These are phyloP conservation scores for Wilhelminamyces savonicus DNA, from an alignment of 805 yeast genomes.

Conservation along the genomic window DNA sequence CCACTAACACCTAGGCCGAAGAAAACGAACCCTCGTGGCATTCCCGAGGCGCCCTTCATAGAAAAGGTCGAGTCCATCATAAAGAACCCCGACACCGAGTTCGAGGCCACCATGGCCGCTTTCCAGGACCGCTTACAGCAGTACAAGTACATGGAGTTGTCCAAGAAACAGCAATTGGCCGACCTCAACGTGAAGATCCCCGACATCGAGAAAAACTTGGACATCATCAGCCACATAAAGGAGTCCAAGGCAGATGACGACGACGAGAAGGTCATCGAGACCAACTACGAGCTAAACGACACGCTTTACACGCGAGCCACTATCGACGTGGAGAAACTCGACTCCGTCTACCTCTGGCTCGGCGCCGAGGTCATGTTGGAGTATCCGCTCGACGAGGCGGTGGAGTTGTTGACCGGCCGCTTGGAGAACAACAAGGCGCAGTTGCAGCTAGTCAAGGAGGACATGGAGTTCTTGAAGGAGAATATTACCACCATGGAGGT, in stretches of 20 bases:
- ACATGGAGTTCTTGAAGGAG: slow-evolving; percentile 74
- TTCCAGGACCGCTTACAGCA: slow-evolving; percentile 87
- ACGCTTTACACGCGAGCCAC: slow-evolving; percentile 83
- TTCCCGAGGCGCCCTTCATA: slow-evolving; percentile 93
- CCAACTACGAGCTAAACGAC: slow-evolving; percentile 90
- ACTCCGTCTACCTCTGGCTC: slow-evolving; percentile 81
- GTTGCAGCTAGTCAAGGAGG: slow-evolving; percentile 65
- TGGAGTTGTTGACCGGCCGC: slow-evolving; percentile 56
- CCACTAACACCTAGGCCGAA: slow-evolving; percentile 37
- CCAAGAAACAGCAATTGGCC: slow-evolving; percentile 41
- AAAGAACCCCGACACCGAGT: slow-evolving; percentile 57
- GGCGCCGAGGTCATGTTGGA: slow-evolving; percentile 98
- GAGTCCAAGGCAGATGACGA: slow-evolving; percentile 34
- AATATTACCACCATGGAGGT: slow-evolving; percentile 98
- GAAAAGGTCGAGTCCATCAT: slow-evolving; percentile 74
- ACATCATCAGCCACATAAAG: slow-evolving; percentile 58
- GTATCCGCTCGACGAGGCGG: slow-evolving; percentile 86
- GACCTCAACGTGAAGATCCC: slow-evolving; percentile 72
- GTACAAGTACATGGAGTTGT: slow-evolving; percentile 79
- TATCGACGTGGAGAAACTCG: slow-evolving; percentile 49
- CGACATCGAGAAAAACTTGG: slow-evolving; percentile 83
- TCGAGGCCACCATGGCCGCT: slow-evolving; percentile 59
- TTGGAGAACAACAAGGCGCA: slow-evolving; percentile 57
- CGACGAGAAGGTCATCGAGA: slow-evolving; percentile 35
- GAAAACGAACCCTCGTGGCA: slow-evolving; percentile 82